These are phyloP conservation scores for Diaporthe citri DNA, from an alignment of 2,329 filamentous ascomycete genomes.

Conservation along the genomic window DNA sequence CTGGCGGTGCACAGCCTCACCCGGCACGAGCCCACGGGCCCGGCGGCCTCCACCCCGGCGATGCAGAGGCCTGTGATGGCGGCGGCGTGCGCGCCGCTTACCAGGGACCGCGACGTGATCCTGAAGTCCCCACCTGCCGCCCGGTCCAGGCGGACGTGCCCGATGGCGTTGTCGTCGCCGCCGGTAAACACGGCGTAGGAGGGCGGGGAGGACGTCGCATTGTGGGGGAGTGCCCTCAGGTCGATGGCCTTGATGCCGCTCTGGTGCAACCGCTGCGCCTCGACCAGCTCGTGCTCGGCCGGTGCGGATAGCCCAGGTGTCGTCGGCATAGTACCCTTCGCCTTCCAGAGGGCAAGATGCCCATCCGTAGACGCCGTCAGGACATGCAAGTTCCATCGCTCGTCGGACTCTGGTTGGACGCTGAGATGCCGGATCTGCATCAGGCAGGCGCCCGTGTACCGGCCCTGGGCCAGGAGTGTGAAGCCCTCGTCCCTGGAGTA, in stretches of 20 bases:
- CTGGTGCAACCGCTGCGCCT: conserved; percentile 74
- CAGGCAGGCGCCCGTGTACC: conserved; percentile 80
- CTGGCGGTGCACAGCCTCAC: conserved; percentile 60
- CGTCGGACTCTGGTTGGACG: conserved; percentile 40
- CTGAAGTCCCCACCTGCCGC: conserved; percentile 44
- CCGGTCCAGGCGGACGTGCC: conserved; percentile 61
- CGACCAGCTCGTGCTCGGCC: conserved; percentile 46
- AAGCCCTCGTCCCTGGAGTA: conserved; percentile 61
- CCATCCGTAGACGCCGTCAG: conserved; percentile 88
- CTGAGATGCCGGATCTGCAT: conserved; percentile 71
- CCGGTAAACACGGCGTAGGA: conserved; percentile 74
- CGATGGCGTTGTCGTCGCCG: conserved; percentile 89
- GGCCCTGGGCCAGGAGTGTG: conserved; percentile 63
- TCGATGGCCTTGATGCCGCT: conserved; percentile 81
- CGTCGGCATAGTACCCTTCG: conserved; percentile 23
- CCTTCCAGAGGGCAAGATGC: conserved; percentile 72
- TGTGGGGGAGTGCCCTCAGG: conserved; percentile 45
- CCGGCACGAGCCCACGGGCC: conserved; percentile 36
- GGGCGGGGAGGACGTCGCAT: conserved; percentile 43
- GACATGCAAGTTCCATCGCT: conserved; percentile 53
- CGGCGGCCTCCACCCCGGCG: conserved; percentile 44
- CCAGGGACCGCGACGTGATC: conserved; percentile 46
- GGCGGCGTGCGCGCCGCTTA: conserved; percentile 76
- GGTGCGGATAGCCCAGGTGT: conserved; percentile 23
- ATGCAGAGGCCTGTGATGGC: conserved; percentile 73